Base-by-base conservation (phyloP, 2,329 filamentous ascomycete genomes). In the Cercospora zeae-maydis region DNA sequence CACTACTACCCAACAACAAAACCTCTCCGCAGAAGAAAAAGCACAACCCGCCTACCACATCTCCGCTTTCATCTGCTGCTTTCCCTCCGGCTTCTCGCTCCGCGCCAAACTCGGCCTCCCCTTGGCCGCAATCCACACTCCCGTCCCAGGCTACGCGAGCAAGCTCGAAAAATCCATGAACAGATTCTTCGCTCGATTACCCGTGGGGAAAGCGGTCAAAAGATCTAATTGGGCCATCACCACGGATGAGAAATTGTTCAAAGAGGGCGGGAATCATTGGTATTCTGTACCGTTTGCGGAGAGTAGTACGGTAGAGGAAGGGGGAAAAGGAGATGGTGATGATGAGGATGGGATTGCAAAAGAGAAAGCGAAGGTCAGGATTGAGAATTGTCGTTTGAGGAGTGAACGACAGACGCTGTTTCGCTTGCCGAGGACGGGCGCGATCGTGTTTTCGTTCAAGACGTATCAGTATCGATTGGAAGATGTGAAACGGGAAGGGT, bases 371-470 rank as follows among this genome's bases (percentile, higher is more conserved):
- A 63, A 67, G 1, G 70, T 75, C 36, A 63, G 71, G 1, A 64
- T 84, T 11, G 74, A 79, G 27, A 76, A 81, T 63, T 78, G 75
- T 34, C 68, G 76, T 27, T 59, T 88, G 21, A 77, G 86, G 3
- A 83, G 79, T 66, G 86, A 89, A 73, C 76, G 84, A 33, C 86
- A 88, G 76, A 86, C 84, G 0, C 72, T 89, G 34, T 84, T 87
- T 75, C 79, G 86, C 1, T 72, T 88, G 27, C 84, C 84, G 3
- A 66, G 74, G 53, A 82, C 79, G 0, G 77, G 78, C 58, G 84
- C 84, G 7, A 55, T 88, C 19, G 79, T 87, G 0, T 88, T 88
- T 74, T 80, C 78, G 0, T 84, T 88, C 72, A 86, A 87, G 73
- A 88, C 86, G 14, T 88, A 87, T 72, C 75, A 80, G 62, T 87